Conservation (phyloP, 345 rosid genomes). For the Cardamine occulta region DNA sequence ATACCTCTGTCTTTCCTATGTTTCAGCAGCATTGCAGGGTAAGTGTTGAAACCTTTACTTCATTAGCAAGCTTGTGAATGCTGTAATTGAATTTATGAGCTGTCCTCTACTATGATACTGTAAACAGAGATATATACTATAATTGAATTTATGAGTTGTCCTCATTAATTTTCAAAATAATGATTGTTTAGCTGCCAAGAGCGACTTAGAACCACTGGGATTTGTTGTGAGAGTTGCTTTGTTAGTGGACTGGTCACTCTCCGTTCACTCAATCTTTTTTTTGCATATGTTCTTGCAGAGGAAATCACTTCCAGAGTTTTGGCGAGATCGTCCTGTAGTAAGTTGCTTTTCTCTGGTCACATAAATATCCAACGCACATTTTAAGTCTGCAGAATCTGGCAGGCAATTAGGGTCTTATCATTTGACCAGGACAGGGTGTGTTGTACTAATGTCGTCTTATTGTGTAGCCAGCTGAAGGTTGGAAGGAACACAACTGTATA, state of each 20-base stretch:
- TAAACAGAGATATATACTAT: not conserved
- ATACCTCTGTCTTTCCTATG: conserved; percentile 74
- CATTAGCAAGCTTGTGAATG: not conserved
- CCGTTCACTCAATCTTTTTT: conserved; percentile 1
- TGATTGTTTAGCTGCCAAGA: conserved; percentile 11
- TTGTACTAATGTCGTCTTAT: conserved; percentile 28
- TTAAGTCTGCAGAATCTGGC: conserved; percentile 5
- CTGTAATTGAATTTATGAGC: not conserved
- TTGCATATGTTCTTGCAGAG: conserved; percentile 57
- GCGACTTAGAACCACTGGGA: not conserved
- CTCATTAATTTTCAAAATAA: not conserved
- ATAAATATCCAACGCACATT: not conserved
- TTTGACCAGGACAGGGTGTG: not conserved
- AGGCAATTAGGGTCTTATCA: not conserved
- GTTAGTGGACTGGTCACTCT: conserved; percentile 16
- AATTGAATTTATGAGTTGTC: not conserved
- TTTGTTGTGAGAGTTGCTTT: conserved; percentile 17
- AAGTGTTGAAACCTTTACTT: conserved; percentile 44
- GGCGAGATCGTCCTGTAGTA: conserved; percentile 85
- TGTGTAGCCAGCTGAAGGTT: conserved; percentile 75
- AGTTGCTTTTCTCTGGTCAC: conserved; percentile 46
- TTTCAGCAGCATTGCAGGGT: conserved; percentile 93
- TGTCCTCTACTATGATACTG: not conserved
- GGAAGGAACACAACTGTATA: conserved; percentile 92
- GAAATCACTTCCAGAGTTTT: conserved; percentile 87